phyloP scores from a whole-genome alignment of 2,329 filamentous ascomycete genomes.

The Ophiostoma australiae region DNA sequence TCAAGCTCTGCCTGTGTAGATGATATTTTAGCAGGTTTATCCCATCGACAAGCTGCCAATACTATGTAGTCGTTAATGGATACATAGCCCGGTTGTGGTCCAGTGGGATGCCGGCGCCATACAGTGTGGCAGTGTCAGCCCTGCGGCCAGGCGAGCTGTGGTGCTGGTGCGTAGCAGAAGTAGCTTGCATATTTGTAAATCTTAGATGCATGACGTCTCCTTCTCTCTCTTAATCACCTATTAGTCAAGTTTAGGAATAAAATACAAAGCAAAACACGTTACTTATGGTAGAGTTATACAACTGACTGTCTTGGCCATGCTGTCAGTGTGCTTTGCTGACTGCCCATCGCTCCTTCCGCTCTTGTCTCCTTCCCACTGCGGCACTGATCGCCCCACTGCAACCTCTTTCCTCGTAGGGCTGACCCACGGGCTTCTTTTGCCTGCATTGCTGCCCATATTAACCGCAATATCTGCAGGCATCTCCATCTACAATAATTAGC shows the following conservation, averaged over 20 bases:
- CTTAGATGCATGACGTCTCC: background rate
- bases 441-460: background rate
- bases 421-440: slow-evolving; percentile 11
- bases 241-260: too few relatives aligned
- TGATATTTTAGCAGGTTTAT: too few relatives aligned
- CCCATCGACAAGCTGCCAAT: background rate
- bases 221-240: background rate
- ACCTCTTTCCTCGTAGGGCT: slow-evolving; percentile 19
- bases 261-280: too few relatives aligned
- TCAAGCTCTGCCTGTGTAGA: too few relatives aligned
- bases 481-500: background rate
- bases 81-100: background rate
- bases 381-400: background rate
- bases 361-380: background rate
- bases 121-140: slow-evolving; percentile 5
- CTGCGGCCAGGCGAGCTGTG: background rate
- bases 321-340: background rate
- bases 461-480: too few relatives aligned
- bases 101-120: background rate
- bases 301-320: background rate
- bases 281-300: too few relatives aligned
- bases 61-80: background rate
- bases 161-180: background rate
- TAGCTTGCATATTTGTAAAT: background rate
- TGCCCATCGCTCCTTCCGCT: background rate